Base-by-base conservation (phyloP, 768 basidiomycete genomes). In the Tulasnella calospora region DNA sequence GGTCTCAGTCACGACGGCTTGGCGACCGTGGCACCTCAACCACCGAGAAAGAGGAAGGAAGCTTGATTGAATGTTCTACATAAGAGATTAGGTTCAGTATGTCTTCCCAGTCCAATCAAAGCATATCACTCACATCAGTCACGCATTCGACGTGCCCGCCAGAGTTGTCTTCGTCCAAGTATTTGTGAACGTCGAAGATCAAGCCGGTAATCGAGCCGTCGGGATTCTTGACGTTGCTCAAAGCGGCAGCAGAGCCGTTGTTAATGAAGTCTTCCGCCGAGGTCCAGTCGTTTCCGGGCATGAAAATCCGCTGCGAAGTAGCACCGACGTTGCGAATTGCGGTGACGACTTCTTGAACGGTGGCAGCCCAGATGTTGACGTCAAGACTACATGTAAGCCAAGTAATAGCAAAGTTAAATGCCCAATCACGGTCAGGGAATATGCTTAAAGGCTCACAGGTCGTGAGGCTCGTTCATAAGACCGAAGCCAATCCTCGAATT, bases 401-500 rank as follows among this genome's bases (percentile, higher is more conserved):
- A 0, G 87, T 74, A 88, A 33, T n/a, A 6, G 13, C n/a, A 30
- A 41, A 17, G 30, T 13, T 10, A 44, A 44, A 2, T 44, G 12
- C 13, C 13, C 41, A 15, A 15, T 44, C 12, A 44, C 41, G 7
- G 13, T 15, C 41, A 44, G 5, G 41, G 41, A 9, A 38, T 38
- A 84, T 84, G 80, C 76, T 81, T 10, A 74, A 9, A 15, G 41
- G 82, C 80, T 73, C 19, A 74, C 55, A 83, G 76, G 81, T 90
- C 88, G 79, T 91, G 90, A 8, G 90, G 90, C 80, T 91, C 90
- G 80, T 91, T 91, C 89, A 90, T 90, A 35, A 84, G 82, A 69
- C 82, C 85, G 72, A 84, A 85, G 57, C 84, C 83, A 77, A 85
- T 80, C 47, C 77, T 89, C 81, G 35, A 41, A n/a, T 83, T 30